phyloP scores from a whole-genome alignment of 148 eudicot species.

The Rheum nobile region DNA sequence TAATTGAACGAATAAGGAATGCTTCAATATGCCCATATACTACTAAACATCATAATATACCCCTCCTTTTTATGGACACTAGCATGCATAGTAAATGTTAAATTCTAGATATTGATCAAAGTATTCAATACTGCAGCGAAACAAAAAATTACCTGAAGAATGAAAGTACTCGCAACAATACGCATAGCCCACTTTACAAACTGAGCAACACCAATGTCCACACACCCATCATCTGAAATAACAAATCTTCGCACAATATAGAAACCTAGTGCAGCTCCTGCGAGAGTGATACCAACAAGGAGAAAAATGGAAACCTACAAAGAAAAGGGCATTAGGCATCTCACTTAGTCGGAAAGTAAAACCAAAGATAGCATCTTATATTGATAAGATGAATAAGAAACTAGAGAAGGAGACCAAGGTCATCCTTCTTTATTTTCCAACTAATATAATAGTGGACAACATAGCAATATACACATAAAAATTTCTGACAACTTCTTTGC shows the following conservation, averaged over 20 bases:
- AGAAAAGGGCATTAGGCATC: background rate
- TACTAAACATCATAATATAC: background rate
- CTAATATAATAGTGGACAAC: background rate
- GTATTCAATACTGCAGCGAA: background rate
- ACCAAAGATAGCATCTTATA: background rate
- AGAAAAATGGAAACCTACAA: constrained; percentile 62
- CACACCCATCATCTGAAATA: constrained; percentile 78
- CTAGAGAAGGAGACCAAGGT: background rate
- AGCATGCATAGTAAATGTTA: background rate
- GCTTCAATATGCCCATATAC: background rate
- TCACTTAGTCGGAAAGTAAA: background rate
- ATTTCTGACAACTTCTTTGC: background rate
- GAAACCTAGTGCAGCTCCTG: constrained; percentile 88
- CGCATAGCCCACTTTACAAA: constrained; percentile 87
- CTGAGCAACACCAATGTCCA: constrained; percentile 72
- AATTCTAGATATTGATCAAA: background rate
- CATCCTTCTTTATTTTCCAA: background rate
- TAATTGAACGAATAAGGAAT: background rate
- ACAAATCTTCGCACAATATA: constrained; percentile 82
- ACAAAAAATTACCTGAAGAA: constrained; percentile 44
- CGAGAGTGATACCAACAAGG: constrained; percentile 47
- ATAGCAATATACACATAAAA: background rate
- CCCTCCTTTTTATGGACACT: background rate
- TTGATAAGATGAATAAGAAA: background rate
- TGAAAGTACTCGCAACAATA: constrained; percentile 54